These are phyloP conservation scores for Trichoderma lentiforme DNA, from an alignment of 2,329 filamentous ascomycete genomes.

Conservation along the genomic window DNA sequence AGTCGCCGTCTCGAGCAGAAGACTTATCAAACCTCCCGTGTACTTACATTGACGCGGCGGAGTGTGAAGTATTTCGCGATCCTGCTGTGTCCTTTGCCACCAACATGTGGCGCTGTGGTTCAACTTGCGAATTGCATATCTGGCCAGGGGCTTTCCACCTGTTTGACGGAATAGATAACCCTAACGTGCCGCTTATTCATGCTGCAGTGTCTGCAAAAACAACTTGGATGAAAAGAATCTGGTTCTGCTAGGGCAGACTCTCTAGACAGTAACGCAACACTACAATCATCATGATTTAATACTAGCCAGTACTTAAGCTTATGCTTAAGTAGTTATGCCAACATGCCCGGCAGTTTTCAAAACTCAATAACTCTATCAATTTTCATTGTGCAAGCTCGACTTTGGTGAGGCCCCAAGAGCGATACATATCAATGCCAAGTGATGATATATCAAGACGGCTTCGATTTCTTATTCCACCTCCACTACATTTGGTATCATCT, in stretches of 20 bases:
- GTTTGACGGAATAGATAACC: constrained; percentile 22
- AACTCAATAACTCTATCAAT: background rate
- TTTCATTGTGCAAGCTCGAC: background rate
- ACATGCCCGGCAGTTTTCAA: background rate
- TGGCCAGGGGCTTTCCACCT: constrained; percentile 24
- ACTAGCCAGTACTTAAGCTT: background rate
- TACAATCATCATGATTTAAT: background rate
- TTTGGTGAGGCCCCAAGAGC: background rate
- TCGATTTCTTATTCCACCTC: background rate
- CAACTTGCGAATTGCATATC: constrained; percentile 23
- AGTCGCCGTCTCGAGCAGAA: constrained; percentile 21
- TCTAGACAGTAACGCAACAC: too few relatives aligned
- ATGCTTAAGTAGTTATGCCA: background rate
- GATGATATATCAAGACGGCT: background rate
- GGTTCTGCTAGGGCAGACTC: background rate
- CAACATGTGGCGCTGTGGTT: constrained; percentile 23
- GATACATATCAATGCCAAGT: background rate
- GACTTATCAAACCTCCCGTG: constrained; percentile 21
- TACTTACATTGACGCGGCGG: constrained; percentile 24
- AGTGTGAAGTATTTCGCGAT: constrained; percentile 25
- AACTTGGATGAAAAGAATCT: constrained; percentile 19
- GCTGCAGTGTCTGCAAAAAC: constrained; percentile 19
- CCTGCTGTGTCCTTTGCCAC: constrained; percentile 21
- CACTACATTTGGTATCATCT: background rate
- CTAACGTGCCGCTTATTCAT: constrained; percentile 20